Conservation (phyloP, 345 rosid genomes). For the Camelina laxa region DNA sequence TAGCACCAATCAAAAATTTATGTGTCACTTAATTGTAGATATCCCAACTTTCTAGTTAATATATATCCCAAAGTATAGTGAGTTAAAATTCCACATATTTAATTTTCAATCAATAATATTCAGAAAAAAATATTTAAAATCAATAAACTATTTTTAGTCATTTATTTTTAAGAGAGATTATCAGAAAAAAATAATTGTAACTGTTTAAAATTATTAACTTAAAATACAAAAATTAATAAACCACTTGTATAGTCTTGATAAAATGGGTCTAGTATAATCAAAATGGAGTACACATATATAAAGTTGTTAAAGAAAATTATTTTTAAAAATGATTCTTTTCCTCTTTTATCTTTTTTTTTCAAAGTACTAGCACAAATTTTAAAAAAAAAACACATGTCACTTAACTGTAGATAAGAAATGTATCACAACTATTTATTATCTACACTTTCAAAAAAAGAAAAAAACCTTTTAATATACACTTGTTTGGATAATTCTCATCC, state of each 20-base stretch:
- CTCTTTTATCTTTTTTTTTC: background rate
- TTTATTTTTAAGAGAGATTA: no score
- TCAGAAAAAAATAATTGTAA: no score
- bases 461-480: background rate
- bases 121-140: no score
- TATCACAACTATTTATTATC: background rate
- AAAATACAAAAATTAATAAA: background rate
- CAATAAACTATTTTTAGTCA: no score
- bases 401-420: background rate
- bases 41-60: background rate
- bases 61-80: background rate
- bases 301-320: background rate
- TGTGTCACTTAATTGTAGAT: slow-evolving; percentile 23
- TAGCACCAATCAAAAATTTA: slow-evolving; percentile 17
- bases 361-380: slow-evolving; percentile 6
- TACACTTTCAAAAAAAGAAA: background rate
- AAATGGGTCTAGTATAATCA: background rate
- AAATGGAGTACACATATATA: background rate
- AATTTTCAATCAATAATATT: no score
- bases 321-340: slow-evolving; percentile 5
- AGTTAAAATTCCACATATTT: no score
- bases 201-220: no score
- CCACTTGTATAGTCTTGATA: no score
- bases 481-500: background rate
- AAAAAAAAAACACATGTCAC: slow-evolving; percentile 26